phyloP scores from a whole-genome alignment of 352 stramenopile species.

The Thraustochytrium striatum region DNA sequence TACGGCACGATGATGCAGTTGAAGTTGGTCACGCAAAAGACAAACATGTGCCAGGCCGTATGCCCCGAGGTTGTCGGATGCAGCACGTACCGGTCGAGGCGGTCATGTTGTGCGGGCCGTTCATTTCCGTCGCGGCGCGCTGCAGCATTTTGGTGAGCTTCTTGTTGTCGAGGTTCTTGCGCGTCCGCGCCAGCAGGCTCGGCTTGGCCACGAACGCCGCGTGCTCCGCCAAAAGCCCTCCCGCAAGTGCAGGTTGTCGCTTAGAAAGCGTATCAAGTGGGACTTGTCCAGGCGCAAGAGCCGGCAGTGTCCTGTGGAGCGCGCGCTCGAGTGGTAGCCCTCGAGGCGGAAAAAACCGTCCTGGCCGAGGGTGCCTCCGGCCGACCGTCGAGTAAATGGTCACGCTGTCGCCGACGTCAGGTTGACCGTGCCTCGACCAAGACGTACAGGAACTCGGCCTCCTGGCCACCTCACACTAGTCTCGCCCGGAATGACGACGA shows the following conservation, averaged over 20 bases:
- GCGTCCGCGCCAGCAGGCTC: slow-evolving; percentile 22
- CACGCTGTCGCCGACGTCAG: neutral
- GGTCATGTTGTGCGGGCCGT: neutral
- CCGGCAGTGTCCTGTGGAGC: neutral
- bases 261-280: neutral
- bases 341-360: slow-evolving; percentile 25
- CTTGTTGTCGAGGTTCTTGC: slow-evolving; percentile 43
- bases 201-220: neutral
- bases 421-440: slow-evolving; percentile 25
- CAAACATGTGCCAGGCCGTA: neutral
- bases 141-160: slow-evolving; percentile 48
- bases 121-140: neutral
- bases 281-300: neutral
- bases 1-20: slow-evolving; percentile 7
- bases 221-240: neutral
- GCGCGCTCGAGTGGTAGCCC: slow-evolving; percentile 14
- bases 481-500: neutral
- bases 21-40: slow-evolving; percentile 5
- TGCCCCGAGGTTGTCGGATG: neutral
- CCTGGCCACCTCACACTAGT: slow-evolving; percentile 4
- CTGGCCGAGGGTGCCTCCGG: neutral
- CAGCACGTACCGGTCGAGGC: slow-evolving; percentile 27
- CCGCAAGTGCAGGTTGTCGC: slow-evolving; percentile 25
- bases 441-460: neutral
- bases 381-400: neutral